Base-by-base conservation (phyloP, 305 asterid genomes). In the Lippia alba region DNA sequence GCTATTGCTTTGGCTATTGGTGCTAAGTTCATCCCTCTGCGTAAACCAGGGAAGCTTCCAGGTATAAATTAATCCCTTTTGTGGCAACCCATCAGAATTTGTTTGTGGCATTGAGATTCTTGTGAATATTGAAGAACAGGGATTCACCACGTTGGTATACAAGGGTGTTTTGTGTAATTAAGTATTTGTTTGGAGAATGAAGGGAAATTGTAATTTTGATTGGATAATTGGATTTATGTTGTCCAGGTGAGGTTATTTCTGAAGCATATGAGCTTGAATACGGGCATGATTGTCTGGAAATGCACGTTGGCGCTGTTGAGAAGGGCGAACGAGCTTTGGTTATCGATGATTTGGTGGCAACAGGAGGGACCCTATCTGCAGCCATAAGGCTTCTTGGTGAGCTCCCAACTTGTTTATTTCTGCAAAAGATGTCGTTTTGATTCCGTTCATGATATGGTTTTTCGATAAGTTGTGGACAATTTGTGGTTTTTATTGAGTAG, bases 321-420 rank as follows among this genome's bases (percentile, higher is more conserved):
- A 40, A 40, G 10, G 90, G 90, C 0, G 97, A 89, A 59, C 89
- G 90, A 10, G 93, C 85, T 18, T 17, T 91, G 72, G 60, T 91
- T 48, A 81, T 91, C 11, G 96, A 91, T 61, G 97, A 91, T 77
- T 71, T 91, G 61, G 92, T 91, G 67, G 97, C 97, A 44, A 91
- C 97, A 0, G 96, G 97, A 19, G 97, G 97, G 66, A 91, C 96
- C 14, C 79, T 91, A 3, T 83, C 89, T 77, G 97, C 97, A 2
- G 92, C 95, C 75, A 87, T 84, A 58, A 81, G 82, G 80, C 91
- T 91, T 16, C 78, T 91, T 66, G 97, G 97, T 87, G 55, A 73
- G 81, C 7, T 24, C 77, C 65, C 45, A n/a, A 32, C 18, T 57
- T 54, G 12, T 67, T 70, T 20, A 24, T 24, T 3, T 24, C 30